Percentiles rank a stretch among this genome's conserved stretches.
Conservation (phyloP, 257 asterid species). For the Solanum gracilifrons region DNA sequence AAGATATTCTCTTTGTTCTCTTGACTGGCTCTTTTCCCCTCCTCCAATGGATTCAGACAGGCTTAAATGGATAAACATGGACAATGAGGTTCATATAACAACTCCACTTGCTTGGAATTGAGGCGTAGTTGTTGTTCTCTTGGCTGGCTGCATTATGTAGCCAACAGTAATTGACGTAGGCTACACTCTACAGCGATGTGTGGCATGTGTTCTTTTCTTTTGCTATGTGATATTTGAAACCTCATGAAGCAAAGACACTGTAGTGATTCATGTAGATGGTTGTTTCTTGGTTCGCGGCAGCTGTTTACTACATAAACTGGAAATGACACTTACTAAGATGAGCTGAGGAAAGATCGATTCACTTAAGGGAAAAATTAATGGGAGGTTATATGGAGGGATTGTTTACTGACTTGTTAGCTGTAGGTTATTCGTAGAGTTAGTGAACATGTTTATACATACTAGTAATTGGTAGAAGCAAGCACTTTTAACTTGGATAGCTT, state of each 20-base stretch:
- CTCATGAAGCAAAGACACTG: neutral
- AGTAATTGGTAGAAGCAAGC: neutral
- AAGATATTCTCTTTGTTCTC: neutral
- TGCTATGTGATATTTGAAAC: neutral
- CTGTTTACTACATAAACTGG: neutral
- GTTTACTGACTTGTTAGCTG: neutral
- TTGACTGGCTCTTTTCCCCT: neutral
- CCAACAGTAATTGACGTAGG: neutral
- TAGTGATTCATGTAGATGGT: neutral
- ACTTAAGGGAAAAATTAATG: neutral
- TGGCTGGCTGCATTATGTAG: neutral
- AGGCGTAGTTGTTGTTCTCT: neutral
- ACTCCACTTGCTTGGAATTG: neutral
- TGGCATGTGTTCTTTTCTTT: neutral
- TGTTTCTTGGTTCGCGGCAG: neutral
- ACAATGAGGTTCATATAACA: neutral
- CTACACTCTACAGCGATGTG: neutral
- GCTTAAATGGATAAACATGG: neutral
- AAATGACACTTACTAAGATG: neutral
- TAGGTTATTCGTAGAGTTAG: neutral
- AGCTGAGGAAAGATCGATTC: neutral
- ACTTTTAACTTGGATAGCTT: neutral
- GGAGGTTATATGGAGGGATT: neutral
- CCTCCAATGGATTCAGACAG: neutral
- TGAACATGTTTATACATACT: neutral